Conservation (phyloP, 2,329 filamentous ascomycete species). For the Neoscytalidium dimidiatum region DNA sequence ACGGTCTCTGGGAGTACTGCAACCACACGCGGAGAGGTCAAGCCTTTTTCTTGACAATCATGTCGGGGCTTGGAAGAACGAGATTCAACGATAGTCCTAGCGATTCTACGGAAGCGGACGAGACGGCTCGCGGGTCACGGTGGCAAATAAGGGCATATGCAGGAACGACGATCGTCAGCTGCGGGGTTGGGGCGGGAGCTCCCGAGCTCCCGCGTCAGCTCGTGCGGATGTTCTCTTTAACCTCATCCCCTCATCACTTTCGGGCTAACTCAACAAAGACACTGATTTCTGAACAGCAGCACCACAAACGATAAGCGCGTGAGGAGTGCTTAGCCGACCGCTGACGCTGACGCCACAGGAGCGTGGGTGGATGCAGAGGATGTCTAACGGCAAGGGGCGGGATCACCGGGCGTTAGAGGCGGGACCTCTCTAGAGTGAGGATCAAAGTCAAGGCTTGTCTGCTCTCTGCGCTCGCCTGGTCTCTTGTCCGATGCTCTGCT, state of each 20-base stretch:
- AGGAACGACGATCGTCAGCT: constrained; percentile 10
- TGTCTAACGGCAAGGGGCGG: constrained; percentile 19
- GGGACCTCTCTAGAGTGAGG: constrained; percentile 44
- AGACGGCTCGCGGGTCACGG: constrained; percentile 27
- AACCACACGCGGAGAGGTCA: constrained; percentile 75
- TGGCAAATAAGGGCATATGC: not conserved
- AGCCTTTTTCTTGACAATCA: constrained; percentile 24
- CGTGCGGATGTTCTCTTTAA: constrained; percentile 8
- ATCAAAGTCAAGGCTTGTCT: constrained; percentile 45
- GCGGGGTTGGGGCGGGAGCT: constrained; percentile 9
- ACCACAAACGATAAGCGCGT: constrained; percentile 1
- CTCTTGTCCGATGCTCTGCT: not conserved
- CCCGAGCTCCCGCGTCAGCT: constrained; percentile 1
- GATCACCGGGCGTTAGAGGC: constrained; percentile 23
- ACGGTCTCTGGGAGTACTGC: constrained; percentile 88
- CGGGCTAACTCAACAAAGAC: not conserved
- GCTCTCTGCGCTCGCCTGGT: constrained; percentile 13
- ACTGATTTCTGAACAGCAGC: constrained; percentile 7
- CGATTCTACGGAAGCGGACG: constrained; percentile 29
- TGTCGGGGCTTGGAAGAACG: constrained; percentile 22
- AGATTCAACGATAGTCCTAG: constrained; percentile 22
- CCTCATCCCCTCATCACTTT: not conserved
- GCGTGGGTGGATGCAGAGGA: constrained; percentile 14
- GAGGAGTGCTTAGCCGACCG: constrained; percentile 15
- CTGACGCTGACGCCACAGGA: constrained; percentile 22